These are phyloP conservation scores for Aspergillus sp. DNA, from an alignment of 2,329 filamentous ascomycete genomes.

Conservation along the genomic window DNA sequence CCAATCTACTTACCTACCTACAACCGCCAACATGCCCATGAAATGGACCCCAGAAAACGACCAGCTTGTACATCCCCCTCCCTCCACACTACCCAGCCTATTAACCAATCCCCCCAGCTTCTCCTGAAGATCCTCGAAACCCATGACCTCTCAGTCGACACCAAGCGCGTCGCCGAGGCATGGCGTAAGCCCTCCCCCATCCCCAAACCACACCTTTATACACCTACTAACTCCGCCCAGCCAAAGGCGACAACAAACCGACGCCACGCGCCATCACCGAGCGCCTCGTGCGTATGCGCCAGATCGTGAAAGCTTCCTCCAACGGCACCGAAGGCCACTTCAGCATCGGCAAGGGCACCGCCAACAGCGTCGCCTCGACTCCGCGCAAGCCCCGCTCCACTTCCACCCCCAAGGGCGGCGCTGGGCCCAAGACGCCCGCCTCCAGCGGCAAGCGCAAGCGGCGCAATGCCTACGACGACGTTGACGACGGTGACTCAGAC, in stretches of 20 bases:
- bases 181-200: conserved; percentile 34
- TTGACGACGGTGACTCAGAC: neutral
- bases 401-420: neutral
- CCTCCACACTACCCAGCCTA: neutral
- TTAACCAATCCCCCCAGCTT: conserved; percentile 24
- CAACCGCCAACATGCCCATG: conserved; percentile 28
- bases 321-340: conserved; percentile 12
- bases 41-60: conserved; percentile 37
- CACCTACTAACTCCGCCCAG: neutral
- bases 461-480: neutral
- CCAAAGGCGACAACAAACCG: conserved; percentile 21
- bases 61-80: conserved; percentile 29
- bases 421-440: conserved; percentile 9
- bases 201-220: neutral
- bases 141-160: conserved; percentile 34
- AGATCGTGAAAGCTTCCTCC: conserved; percentile 12
- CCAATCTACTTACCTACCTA: neutral
- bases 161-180: conserved; percentile 30
- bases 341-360: conserved; percentile 15
- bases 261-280: conserved; percentile 42
- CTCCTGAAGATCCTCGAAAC: conserved; percentile 41
- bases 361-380: conserved; percentile 8
- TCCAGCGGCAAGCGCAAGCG: conserved; percentile 18
- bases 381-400: conserved; percentile 11
- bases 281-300: conserved; percentile 35